Conservation (phyloP, 148 eudicot genomes). For the Rheum nobile region DNA sequence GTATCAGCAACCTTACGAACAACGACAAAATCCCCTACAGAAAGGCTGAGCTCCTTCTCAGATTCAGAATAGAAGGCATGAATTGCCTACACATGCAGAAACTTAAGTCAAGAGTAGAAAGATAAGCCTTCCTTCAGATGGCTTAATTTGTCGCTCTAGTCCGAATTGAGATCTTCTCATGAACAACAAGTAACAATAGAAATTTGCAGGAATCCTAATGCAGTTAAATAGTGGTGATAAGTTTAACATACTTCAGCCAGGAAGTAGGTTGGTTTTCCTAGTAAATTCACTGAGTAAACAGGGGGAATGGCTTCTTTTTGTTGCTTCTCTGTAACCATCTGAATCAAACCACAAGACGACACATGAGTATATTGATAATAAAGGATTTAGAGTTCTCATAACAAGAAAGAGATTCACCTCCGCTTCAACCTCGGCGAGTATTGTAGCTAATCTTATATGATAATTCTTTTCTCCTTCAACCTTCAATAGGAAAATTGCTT, state of each 20-base stretch:
- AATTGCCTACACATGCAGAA: slow-evolving; percentile 36
- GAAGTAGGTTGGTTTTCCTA: slow-evolving; percentile 65
- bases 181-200: neutral
- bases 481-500: slow-evolving; percentile 14
- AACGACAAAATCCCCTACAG: slow-evolving; percentile 83
- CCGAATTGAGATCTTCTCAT: neutral
- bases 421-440: slow-evolving; percentile 36
- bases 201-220: neutral
- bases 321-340: slow-evolving; percentile 87
- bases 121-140: too few species aligned
- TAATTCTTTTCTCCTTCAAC: slow-evolving; percentile 42
- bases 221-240: neutral
- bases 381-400: neutral
- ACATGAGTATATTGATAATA: neutral
- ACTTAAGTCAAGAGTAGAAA: neutral
- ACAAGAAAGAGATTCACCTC: slow-evolving; percentile 22
- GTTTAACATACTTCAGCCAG: slow-evolving; percentile 73
- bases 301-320: slow-evolving; percentile 90
- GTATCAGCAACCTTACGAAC: slow-evolving; percentile 62
- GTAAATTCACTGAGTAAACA: slow-evolving; percentile 32
- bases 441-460: slow-evolving; percentile 37
- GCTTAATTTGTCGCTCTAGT: too few species aligned
- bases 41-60: slow-evolving; percentile 83
- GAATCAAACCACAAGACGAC: slow-evolving; percentile 12
- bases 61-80: slow-evolving; percentile 64